A percentile compares a stretch with the other conserved stretches of the same genome.
These are phyloP conservation scores for Wallacemonas sp. DNA, from an alignment of 208 protist species.

Conservation along the genomic window DNA sequence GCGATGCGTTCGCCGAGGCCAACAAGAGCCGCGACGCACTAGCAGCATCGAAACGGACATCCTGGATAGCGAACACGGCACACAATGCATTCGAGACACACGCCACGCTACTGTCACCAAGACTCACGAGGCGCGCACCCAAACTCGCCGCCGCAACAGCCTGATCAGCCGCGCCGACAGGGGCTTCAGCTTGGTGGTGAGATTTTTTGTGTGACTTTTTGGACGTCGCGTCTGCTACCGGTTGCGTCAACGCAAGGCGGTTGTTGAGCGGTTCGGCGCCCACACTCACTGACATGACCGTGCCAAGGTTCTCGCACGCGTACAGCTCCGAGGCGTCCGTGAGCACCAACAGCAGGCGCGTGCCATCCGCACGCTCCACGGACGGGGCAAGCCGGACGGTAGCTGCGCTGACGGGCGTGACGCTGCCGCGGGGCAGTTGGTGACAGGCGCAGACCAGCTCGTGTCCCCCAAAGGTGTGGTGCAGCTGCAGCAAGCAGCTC, in stretches of 20 bases:
- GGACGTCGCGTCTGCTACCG: background rate
- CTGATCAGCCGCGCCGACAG: background rate
- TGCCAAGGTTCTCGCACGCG: slow-evolving; percentile 46
- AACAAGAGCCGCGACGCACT: background rate
- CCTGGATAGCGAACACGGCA: background rate
- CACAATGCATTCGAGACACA: background rate
- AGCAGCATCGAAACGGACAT: background rate
- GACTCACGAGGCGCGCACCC: background rate
- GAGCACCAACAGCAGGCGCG: slow-evolving; percentile 33
- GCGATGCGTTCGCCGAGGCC: background rate
- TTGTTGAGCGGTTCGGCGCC: background rate
- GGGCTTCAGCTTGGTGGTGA: background rate
- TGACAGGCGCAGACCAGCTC: slow-evolving; percentile 16
- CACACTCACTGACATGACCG: slow-evolving; percentile 5
- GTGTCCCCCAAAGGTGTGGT: background rate
- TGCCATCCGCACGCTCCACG: slow-evolving; percentile 8
- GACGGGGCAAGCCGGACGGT: background rate
- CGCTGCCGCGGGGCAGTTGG: background rate
- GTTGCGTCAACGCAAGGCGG: background rate
- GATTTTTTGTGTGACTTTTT: background rate
- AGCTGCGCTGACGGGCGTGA: background rate
- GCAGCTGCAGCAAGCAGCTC: slow-evolving; percentile 18
- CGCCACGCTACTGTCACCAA: background rate
- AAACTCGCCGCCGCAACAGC: background rate
- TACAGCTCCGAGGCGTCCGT: slow-evolving; percentile 34